Base-by-base conservation (phyloP, 257 asterid genomes). In the Henckelia pumila region DNA sequence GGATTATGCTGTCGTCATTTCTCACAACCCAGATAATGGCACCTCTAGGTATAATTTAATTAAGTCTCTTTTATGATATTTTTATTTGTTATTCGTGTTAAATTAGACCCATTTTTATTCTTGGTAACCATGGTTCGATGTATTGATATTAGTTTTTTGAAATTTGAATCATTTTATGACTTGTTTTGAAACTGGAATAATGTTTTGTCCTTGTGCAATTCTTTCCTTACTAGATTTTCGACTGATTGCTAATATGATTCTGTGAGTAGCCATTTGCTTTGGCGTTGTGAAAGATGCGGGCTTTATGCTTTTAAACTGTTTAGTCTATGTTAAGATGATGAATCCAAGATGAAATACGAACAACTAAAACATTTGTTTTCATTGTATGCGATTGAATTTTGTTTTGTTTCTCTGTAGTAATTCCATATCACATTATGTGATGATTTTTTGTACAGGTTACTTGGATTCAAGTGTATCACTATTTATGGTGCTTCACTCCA, bases 11-110 rank as follows among this genome's bases (percentile, higher is more conserved):
- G 82, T 88, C 6, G 91, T 88, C 25, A 86, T 88, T 62, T 86
- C 94, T 10, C 96, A 88, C 80, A 88, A 88, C 77, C 91, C 86
- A 2, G 94, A 88, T 19, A 88, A 84, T 30, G 96, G 93, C 7
- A 88, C 96, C 23, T 59, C 88, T 20, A 86, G 96, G 94, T 88
- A 76, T 26, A 14, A n/a, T 29, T 26, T 47, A 20, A 3, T 8
- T 16, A 2, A 9, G 13, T 16, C n/a, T 19, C 23, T 13, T 10
- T 59, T 21, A 17, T 19, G 24, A 9, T 57, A 0, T 8, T 2
- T 25, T 6, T 7, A 14, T 25, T 22, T 37, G 22, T 5, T 55
- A 30, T 8, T 3, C 44, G 0, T 28, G 4, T 20, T 8, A 50
- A 57, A 23, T 22, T 32, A 32, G 9, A 61, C 21, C 8, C 1